These are phyloP conservation scores for Tuber umbilicatum DNA, from an alignment of 495 filamentous ascomycete species.

Conservation along the genomic window DNA sequence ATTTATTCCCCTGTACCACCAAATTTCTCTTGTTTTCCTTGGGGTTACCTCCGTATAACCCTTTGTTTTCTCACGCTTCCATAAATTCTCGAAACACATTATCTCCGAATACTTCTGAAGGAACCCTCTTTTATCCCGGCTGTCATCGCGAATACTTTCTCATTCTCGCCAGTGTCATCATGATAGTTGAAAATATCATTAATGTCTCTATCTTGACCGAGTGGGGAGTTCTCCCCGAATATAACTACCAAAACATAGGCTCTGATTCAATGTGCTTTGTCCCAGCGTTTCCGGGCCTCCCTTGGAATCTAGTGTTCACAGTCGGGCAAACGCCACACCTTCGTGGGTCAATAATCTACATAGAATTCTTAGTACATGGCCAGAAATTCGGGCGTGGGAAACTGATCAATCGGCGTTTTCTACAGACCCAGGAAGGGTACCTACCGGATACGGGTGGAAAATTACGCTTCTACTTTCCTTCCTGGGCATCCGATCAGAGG, in stretches of 20 bases:
- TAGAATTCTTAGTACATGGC: neutral
- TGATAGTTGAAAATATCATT: neutral
- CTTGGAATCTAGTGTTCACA: neutral
- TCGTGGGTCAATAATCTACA: neutral
- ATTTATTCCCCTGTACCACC: neutral
- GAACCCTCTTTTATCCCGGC: neutral
- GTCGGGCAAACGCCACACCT: neutral
- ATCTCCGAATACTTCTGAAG: neutral
- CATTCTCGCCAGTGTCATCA: neutral
- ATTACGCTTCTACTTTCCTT: neutral
- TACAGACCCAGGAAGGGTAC: neutral
- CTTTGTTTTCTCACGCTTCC: neutral
- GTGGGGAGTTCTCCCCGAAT: slow-evolving; percentile 5
- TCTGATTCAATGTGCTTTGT: neutral
- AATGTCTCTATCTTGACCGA: neutral
- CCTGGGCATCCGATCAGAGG: neutral
- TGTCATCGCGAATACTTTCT: neutral
- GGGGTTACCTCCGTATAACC: neutral
- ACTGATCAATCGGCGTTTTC: neutral
- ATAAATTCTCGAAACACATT: neutral
- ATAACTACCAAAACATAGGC: neutral
- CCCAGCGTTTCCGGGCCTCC: neutral
- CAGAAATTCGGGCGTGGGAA: neutral
- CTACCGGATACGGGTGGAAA: neutral
- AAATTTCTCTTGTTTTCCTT: neutral